Evolutionary conservation across 148 eudicot genomes (phyloP).

Genomic region (Vaccinium myrtillus): DNA sequence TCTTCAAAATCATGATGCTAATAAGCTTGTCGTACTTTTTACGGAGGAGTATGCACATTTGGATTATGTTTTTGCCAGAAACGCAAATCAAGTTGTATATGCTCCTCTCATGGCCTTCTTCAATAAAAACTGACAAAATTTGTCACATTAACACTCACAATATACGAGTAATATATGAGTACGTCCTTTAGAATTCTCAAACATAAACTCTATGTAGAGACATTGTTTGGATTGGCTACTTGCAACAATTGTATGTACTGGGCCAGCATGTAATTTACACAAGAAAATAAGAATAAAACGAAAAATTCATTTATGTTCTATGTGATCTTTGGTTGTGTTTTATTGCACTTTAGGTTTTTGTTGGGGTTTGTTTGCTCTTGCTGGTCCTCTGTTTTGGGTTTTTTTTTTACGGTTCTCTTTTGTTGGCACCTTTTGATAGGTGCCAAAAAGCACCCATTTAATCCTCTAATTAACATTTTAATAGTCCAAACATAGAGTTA

Average conservation of each 20-base stretch:
- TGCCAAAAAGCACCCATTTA: no score
- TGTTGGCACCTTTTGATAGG: no score
- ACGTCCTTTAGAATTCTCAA: neutral
- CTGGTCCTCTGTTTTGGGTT: no score
- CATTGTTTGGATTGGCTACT: neutral
- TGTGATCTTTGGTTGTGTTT: neutral
- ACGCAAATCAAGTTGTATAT: conserved; percentile 44
- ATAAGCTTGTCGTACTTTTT: conserved; percentile 26
- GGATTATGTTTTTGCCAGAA: conserved; percentile 28
- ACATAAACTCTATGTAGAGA: neutral
- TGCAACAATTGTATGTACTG: neutral
- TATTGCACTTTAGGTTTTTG: neutral
- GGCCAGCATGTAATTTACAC: neutral
- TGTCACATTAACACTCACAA: neutral
- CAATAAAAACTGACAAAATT: conserved; percentile 17
- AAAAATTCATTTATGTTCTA: neutral
- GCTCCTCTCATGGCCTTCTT: conserved; percentile 39
- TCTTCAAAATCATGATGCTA: conserved; percentile 28
- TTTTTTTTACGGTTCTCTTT: no score
- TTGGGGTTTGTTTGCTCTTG: no score
- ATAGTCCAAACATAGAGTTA: no score
- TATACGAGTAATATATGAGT: neutral
- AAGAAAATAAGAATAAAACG: neutral
- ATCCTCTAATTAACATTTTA: no score
- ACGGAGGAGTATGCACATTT: conserved; percentile 35